Evolutionary conservation across 257 asterid genomes (phyloP).

Genomic region (Verbena officinalis): DNA sequence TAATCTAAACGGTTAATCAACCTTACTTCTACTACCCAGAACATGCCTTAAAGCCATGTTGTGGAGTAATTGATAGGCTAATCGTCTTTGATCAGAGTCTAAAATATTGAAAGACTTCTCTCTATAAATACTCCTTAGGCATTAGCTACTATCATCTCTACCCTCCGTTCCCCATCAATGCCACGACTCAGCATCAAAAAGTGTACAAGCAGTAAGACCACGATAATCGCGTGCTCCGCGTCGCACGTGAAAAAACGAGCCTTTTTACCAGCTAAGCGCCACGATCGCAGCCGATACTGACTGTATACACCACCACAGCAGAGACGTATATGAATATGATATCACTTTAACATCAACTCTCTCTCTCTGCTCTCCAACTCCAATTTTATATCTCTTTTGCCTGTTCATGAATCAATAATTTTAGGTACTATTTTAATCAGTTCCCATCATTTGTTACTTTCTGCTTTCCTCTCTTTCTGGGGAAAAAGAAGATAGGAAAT

Average conservation of each 20-base stretch:
- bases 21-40: too few species aligned
- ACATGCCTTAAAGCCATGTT: too few species aligned
- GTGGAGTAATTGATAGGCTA: too few species aligned
- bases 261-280: conserved; percentile 18
- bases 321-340: conserved; percentile 5
- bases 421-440: conserved; percentile 3
- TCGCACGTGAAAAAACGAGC: conserved; percentile 20
- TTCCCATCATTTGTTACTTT: conserved; percentile 32
- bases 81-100: too few species aligned
- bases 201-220: conserved; percentile 12
- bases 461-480: conserved; percentile 30
- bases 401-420: background rate
- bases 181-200: background rate
- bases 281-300: background rate
- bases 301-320: conserved; percentile 8
- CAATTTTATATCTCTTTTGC: background rate
- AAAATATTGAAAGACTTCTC: too few species aligned
- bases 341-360: background rate
- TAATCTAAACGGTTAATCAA: too few species aligned
- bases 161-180: background rate
- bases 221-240: conserved; percentile 5
- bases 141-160: conserved; percentile 13
- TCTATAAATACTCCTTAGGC: too few species aligned
- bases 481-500: conserved; percentile 26
- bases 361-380: conserved; percentile 11